Base-by-base conservation (phyloP, 2,329 filamentous ascomycete species). In the Trichophyton verrucosum region DNA sequence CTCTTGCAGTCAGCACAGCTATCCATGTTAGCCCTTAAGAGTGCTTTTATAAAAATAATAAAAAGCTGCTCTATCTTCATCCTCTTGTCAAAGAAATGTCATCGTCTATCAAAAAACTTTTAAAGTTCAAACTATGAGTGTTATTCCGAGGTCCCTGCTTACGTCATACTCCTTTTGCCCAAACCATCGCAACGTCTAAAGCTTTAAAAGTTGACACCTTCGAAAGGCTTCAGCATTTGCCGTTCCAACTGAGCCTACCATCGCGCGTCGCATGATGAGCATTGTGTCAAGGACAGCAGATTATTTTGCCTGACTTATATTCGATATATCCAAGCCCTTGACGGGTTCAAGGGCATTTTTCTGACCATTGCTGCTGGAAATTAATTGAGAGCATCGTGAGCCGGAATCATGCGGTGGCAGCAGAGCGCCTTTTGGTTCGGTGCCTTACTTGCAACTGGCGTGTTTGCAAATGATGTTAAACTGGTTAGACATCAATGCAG, bases 391-490 rank as follows among this genome's bases (percentile, higher is more conserved):
- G 13, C 22, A 53, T n/a, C 49, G 24, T 15, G 49, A 55, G 49
- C 30, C 49, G 49, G 49, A 60, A 70, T 61, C 62, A 76, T 76
- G 74, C 75, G 74, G 68, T 69, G 71, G 68, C 74, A 70, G 70
- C 67, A 74, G 63, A 68, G 68, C 63, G 68, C 71, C 33, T 67
- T 76, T 53, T 68, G 69, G 61, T 63, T 75, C 55, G 68, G 71
- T 61, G 72, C 72, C 64, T 65, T 75, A 51, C 63, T 76, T 58
- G 73, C 72, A 67, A 68, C 67, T 59, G 63, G 68, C 44, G 73
- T 71, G 44, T 67, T 76, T 63, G 76, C 75, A 44, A 75, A 78
- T 67, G 76, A 79, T 66, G 71, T 77, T 24, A 70, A 75, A 69
- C 68, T 79, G 66, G 77, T 79, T 66, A 64, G 73, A 40, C 5